Evolutionary conservation across 495 filamentous ascomycete genomes (phyloP).

Genomic region (Podospora fimiseda): DNA sequence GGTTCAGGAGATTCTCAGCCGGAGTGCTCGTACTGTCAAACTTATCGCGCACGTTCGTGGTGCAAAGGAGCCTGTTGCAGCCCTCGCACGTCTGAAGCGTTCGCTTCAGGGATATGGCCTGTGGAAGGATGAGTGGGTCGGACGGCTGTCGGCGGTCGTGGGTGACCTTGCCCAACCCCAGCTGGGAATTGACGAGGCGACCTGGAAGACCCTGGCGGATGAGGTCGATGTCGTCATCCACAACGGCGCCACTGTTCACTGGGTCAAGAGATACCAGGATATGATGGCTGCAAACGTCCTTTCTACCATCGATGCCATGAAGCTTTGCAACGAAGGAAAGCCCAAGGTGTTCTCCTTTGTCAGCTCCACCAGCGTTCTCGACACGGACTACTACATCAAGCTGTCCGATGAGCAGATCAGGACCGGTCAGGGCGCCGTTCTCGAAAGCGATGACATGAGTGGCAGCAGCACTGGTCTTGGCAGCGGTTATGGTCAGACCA

Average conservation of each 20-base stretch:
- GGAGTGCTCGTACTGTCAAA: slow-evolving; percentile 49
- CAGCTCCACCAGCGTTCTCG: slow-evolving; percentile 77
- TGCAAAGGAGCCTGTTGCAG: slow-evolving; percentile 46
- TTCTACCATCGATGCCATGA: slow-evolving; percentile 69
- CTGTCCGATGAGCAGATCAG: slow-evolving; percentile 56
- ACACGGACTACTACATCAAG: slow-evolving; percentile 69
- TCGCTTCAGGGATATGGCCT: slow-evolving; percentile 68
- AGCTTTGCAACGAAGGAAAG: slow-evolving; percentile 67
- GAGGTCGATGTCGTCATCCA: slow-evolving; percentile 77
- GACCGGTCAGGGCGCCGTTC: slow-evolving; percentile 41
- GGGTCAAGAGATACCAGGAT: slow-evolving; percentile 73
- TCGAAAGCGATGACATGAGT: slow-evolving; percentile 41
- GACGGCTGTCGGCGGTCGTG: slow-evolving; percentile 55
- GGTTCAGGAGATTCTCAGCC: slow-evolving; percentile 63
- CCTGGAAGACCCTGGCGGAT: slow-evolving; percentile 58
- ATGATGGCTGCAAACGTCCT: slow-evolving; percentile 75
- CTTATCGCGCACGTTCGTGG: slow-evolving; percentile 74
- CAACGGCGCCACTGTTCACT: slow-evolving; percentile 85
- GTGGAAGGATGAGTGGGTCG: slow-evolving; percentile 67
- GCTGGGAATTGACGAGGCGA: slow-evolving; percentile 58
- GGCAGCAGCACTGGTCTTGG: slow-evolving; percentile 40
- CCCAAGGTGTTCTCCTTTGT: slow-evolving; percentile 80
- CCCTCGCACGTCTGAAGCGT: slow-evolving; percentile 44
- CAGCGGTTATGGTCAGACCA: slow-evolving; percentile 88
- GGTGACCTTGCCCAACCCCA: slow-evolving; percentile 67